Conservation (phyloP, 306 rosid genomes). For the Canavalia ensiformis region DNA sequence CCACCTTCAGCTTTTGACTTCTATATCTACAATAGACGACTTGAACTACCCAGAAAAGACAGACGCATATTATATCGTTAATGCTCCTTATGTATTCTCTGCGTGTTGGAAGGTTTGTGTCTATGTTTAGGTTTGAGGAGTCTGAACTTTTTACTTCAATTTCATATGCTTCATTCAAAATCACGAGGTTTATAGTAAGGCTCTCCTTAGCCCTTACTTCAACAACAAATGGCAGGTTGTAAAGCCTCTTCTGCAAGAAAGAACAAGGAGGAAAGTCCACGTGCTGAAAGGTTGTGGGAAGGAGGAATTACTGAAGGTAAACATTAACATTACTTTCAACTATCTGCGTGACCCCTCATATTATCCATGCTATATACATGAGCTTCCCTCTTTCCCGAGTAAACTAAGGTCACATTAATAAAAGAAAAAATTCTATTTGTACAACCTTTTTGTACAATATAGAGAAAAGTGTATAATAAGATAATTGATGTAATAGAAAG, state of each 20-base stretch:
- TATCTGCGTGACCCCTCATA: background rate
- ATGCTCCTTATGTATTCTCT: slow-evolving; percentile 22
- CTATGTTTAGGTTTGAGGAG: background rate
- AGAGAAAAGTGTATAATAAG: too few species aligned
- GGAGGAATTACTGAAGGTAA: slow-evolving; percentile 28
- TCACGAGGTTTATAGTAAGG: background rate
- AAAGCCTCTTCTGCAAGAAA: slow-evolving; percentile 29
- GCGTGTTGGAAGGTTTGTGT: slow-evolving; percentile 32
- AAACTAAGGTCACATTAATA: background rate
- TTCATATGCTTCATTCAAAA: background rate
- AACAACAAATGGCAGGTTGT: slow-evolving; percentile 15
- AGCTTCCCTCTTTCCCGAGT: background rate
- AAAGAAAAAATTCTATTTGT: too few species aligned
- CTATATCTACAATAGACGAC: slow-evolving; percentile 26
- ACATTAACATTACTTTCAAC: background rate
- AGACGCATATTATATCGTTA: slow-evolving; percentile 23
- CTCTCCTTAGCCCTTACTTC: background rate
- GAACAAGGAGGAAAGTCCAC: slow-evolving; percentile 30
- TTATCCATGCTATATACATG: background rate
- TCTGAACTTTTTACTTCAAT: background rate
- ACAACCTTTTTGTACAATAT: too few species aligned
- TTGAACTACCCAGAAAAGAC: slow-evolving; percentile 35
- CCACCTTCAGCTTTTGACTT: slow-evolving; percentile 30
- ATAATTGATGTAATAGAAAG: too few species aligned
- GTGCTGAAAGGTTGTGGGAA: slow-evolving; percentile 31